These are phyloP conservation scores for Chalciporus pseudorubinellus DNA, from an alignment of 768 basidiomycete genomes.

Conservation along the genomic window DNA sequence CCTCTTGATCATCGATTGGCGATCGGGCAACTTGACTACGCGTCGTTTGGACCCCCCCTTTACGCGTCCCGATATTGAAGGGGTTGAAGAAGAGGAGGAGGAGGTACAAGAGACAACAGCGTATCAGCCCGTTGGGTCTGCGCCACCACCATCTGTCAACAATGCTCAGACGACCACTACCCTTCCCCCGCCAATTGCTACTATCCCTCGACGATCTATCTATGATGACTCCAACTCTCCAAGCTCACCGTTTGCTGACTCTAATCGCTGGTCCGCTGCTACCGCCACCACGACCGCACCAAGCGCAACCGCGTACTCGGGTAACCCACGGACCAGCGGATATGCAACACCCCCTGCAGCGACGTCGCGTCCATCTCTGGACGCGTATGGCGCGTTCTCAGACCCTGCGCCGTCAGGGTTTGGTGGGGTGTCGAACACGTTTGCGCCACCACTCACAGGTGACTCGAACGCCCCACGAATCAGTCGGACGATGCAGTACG, in stretches of 20 bases:
- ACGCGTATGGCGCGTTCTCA: conserved; percentile 87
- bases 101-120: conserved; percentile 48
- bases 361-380: conserved; percentile 66
- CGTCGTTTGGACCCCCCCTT: conserved; percentile 75
- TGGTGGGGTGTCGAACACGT: conserved; percentile 39
- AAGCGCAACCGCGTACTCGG: conserved; percentile 23
- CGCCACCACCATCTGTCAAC: conserved; percentile 31
- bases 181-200: conserved; percentile 7
- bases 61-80: conserved; percentile 54
- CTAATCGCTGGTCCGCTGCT: conserved; percentile 46
- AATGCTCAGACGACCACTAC: conserved; percentile 22
- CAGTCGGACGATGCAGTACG: conserved; percentile 92
- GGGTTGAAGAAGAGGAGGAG: conserved; percentile 45
- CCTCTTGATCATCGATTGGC: conserved; percentile 73
- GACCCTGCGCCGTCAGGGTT: conserved; percentile 83
- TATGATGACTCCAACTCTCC: conserved; percentile 23
- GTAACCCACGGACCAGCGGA: conserved; percentile 22
- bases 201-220: conserved; percentile 21
- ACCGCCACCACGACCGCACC: conserved; percentile 26
- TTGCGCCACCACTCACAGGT: conserved; percentile 32
- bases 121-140: conserved; percentile 45
- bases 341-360: conserved; percentile 33
- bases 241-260: conserved; percentile 50
- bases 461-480: conserved; percentile 46
- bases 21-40: conserved; percentile 52